Conservation (phyloP, 352 stramenopile species). For the Aphanomyces euteiches region DNA sequence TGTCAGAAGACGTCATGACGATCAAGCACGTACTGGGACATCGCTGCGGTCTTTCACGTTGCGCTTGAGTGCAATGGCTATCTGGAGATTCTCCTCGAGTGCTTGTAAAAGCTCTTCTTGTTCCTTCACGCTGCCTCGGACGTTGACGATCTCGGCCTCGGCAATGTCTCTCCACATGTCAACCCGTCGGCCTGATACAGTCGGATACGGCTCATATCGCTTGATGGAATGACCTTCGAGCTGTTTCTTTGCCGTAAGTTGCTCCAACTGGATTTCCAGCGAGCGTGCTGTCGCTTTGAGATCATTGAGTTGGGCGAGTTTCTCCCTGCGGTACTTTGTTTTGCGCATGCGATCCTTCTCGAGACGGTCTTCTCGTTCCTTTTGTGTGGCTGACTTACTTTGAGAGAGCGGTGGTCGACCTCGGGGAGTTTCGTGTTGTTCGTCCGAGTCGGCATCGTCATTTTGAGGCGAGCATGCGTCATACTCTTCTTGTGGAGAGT, state of each 20-base stretch:
- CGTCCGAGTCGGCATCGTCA: neutral
- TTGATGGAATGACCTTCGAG: neutral
- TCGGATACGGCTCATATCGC: neutral
- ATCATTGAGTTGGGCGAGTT: conserved; percentile 17
- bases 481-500: too few species aligned
- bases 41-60: neutral
- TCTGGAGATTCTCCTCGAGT: neutral
- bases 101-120: neutral
- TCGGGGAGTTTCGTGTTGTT: neutral
- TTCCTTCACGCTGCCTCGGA: neutral
- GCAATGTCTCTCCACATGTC: neutral
- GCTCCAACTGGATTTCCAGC: conserved; percentile 6
- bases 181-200: neutral
- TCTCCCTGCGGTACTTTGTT: conserved; percentile 26
- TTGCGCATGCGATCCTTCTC: conserved; percentile 19
- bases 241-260: neutral
- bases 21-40: neutral
- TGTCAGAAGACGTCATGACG: neutral
- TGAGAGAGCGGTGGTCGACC: neutral
- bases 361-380: conserved; percentile 12
- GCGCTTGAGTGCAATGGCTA: conserved; percentile 5
- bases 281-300: conserved; percentile 6
- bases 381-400: neutral
- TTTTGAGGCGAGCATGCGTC: too few species aligned
- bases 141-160: neutral